Evolutionary conservation across 345 rosid genomes (phyloP), one percentile per base, ranked within the genome.

Genomic region (Aegle marmelos): DNA sequence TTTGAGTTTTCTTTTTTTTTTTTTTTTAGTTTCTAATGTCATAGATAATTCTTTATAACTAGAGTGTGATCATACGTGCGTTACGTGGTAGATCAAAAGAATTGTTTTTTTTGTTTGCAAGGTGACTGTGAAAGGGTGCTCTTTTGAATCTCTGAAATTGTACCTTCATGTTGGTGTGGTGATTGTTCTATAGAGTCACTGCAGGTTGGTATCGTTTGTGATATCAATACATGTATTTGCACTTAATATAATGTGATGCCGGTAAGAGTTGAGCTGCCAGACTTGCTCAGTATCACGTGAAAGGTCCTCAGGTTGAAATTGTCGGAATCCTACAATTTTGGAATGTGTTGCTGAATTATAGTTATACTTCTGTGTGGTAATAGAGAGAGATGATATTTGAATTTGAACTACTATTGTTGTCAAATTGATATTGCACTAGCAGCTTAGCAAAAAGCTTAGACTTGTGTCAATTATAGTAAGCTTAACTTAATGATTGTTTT

Each of bases 301-400:
- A 75, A 50, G 70, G 71, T 75, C 71, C 68, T 16, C 10, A n/a
- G 48, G 78, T 75, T 67, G 68, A 75, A 74, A 28, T 41, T 61
- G 30, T 39, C 22, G 21, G 57, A 60, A 62, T 74, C 25, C 22
- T 74, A 31, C 9, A 69, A 61, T 41, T 27, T 74, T 74, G n/a
- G 58, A 45, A 45, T 13, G 17, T 25, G 14, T 37, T 30, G 13
- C 61, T 34, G 76, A 53, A 5, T 53, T 5, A 30, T 27, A 28
- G 28, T 2, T 73, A 14, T 36, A 19, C 34, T 9, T 62, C 10
- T 28, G 33, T 11, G 27, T 45, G 27, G 30, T 30, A 59, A 59
- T 6, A 19, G 60, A 1, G 31, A 41, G 68, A 28, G 41, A 61
- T 74, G 37, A 19, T 60, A 27, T 30, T 30, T 39, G 68, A 17